Evolutionary conservation across 768 basidiomycete genomes (phyloP).

Genomic region (Phlebiopsis gigantea): DNA sequence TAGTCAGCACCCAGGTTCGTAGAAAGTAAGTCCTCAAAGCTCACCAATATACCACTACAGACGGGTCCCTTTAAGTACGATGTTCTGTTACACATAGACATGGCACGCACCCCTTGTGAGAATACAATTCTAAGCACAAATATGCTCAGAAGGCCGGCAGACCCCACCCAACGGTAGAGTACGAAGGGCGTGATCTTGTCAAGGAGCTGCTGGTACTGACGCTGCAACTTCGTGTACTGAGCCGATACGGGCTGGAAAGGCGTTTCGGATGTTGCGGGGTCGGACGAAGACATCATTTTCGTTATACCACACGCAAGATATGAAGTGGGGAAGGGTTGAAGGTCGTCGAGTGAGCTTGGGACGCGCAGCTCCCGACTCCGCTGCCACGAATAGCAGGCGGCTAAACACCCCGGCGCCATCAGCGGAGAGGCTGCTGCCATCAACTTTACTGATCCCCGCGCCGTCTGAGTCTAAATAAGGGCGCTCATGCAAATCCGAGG

Average conservation of each 20-base stretch:
- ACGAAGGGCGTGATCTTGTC: slow-evolving; percentile 91
- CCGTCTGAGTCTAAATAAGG: too few species aligned
- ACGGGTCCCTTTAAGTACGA: slow-evolving; percentile 3
- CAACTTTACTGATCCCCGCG: neutral
- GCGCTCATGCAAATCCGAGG: neutral
- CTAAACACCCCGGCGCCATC: slow-evolving; percentile 2
- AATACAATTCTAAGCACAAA: slow-evolving; percentile 86
- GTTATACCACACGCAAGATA: neutral
- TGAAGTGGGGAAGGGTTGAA: neutral
- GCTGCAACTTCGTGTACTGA: slow-evolving; percentile 47
- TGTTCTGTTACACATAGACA: neutral
- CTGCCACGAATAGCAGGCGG: slow-evolving; percentile 11
- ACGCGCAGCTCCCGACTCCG: slow-evolving; percentile 1
- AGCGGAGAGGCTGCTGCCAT: neutral
- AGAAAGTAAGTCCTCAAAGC: slow-evolving; percentile 27
- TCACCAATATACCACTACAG: slow-evolving; percentile 87
- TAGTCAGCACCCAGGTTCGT: neutral
- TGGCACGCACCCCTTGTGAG: slow-evolving; percentile 80
- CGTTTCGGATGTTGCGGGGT: slow-evolving; percentile 14
- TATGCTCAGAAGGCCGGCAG: slow-evolving; percentile 60
- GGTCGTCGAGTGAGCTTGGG: neutral
- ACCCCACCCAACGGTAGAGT: slow-evolving; percentile 84
- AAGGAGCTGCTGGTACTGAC: slow-evolving; percentile 83
- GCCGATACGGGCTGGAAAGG: slow-evolving; percentile 26
- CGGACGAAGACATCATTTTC: slow-evolving; percentile 25